These are phyloP conservation scores for Lasiosphaeriaceae sp. DNA, from an alignment of 495 filamentous ascomycete species.

Conservation along the genomic window DNA sequence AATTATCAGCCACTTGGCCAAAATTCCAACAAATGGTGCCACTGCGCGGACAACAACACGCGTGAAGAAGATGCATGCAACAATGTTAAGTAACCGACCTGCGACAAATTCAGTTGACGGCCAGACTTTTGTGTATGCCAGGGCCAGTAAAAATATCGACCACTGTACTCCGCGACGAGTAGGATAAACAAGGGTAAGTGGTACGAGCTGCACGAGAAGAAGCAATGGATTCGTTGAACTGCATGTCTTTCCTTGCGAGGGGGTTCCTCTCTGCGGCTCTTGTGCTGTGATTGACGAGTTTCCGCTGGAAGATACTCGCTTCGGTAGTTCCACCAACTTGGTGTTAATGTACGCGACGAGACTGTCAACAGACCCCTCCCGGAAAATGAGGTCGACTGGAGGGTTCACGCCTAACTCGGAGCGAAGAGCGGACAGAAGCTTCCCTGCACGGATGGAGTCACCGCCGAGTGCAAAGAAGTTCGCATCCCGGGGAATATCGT, in stretches of 20 bases:
- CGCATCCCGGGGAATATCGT: conserved; percentile 24
- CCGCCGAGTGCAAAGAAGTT: conserved; percentile 46
- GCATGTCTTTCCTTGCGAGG: conserved; percentile 16
- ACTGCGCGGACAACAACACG: conserved; percentile 23
- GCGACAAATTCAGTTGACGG: conserved; percentile 21
- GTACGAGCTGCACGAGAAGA: conserved; percentile 36
- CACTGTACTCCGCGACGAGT: conserved; percentile 36
- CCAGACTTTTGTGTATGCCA: conserved; percentile 24
- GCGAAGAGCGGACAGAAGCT: conserved; percentile 36
- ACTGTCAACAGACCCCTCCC: conserved; percentile 26
- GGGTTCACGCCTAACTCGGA: conserved; percentile 32
- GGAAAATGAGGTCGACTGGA: conserved; percentile 39
- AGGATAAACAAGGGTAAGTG: conserved; percentile 33
- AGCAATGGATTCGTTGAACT: conserved; percentile 38
- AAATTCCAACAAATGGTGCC: conserved; percentile 33
- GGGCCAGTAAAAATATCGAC: conserved; percentile 33
- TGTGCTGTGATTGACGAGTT: not conserved
- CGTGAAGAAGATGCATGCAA: conserved; percentile 29
- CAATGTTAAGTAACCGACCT: conserved; percentile 34
- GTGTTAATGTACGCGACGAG: conserved; percentile 26
- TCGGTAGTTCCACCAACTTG: not conserved
- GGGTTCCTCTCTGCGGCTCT: not conserved
- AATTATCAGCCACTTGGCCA: conserved; percentile 43
- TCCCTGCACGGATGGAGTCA: conserved; percentile 41
- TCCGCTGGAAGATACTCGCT: conserved; percentile 15